Conservation (phyloP, 2,329 filamentous ascomycete genomes). For the Knoxdaviesia proteae region DNA sequence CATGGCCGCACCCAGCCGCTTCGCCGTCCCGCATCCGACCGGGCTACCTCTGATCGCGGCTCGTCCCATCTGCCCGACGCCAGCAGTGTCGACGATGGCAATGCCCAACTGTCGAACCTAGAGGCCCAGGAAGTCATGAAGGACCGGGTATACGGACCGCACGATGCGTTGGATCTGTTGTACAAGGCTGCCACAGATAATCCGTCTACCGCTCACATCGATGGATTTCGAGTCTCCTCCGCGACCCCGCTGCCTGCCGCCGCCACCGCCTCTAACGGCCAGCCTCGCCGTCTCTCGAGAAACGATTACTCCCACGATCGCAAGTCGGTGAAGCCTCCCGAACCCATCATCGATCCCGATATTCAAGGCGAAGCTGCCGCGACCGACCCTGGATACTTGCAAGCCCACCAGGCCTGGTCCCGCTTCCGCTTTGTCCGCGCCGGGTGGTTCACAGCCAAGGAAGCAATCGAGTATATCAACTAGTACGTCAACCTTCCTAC, state of each 20-base stretch:
- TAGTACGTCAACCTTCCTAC: constrained; percentile 36
- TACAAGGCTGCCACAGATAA: constrained; percentile 60
- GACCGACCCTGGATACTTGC: constrained; percentile 31
- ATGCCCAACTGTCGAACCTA: constrained; percentile 41
- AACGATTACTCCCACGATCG: background rate
- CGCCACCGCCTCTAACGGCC: background rate
- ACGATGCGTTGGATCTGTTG: constrained; percentile 78
- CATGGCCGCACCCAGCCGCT: constrained; percentile 45
- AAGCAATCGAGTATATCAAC: constrained; percentile 83
- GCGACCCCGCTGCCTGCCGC: constrained; percentile 1
- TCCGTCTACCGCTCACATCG: background rate
- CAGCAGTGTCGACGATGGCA: constrained; percentile 27
- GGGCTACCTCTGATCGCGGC: constrained; percentile 11
- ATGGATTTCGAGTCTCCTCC: background rate
- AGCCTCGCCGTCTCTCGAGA: constrained; percentile 1
- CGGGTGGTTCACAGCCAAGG: constrained; percentile 86
- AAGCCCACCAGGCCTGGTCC: constrained; percentile 46
- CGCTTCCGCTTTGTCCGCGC: constrained; percentile 87
- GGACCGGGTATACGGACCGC: constrained; percentile 65
- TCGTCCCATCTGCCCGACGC: constrained; percentile 12
- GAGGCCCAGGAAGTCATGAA: constrained; percentile 46
- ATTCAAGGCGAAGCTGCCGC: constrained; percentile 19
- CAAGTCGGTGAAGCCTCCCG: constrained; percentile 7
- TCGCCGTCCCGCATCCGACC: constrained; percentile 26
- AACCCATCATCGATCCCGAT: constrained; percentile 25